Evolutionary conservation across 169 alveolate species (phyloP).

Genomic region (Cryptosporidium viatorum): DNA sequence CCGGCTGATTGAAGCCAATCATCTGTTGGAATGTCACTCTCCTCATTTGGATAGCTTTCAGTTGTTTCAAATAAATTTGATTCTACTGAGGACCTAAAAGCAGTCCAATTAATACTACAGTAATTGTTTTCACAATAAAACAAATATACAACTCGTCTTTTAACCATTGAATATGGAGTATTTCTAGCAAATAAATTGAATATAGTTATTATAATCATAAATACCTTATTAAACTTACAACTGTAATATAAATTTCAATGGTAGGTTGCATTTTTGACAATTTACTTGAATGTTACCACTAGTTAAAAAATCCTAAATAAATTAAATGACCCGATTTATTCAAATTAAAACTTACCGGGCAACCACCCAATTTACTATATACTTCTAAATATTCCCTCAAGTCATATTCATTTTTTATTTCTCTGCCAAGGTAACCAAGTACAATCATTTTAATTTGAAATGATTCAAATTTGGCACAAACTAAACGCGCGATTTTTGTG

Average conservation of each 20-base stretch:
- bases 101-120: slow-evolving; percentile 23
- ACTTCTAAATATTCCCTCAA: neutral
- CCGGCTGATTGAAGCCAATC: slow-evolving; percentile 64
- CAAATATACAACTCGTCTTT: slow-evolving; percentile 28
- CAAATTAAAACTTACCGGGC: slow-evolving; percentile 39
- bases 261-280: slow-evolving; percentile 20
- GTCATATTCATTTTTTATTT: neutral
- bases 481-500: slow-evolving; percentile 15
- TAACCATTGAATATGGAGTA: slow-evolving; percentile 33
- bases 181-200: neutral
- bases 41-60: neutral
- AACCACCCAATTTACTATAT: slow-evolving; percentile 55
- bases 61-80: neutral
- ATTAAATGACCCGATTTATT: neutral
- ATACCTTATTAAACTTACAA: slow-evolving; percentile 23
- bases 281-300: neutral
- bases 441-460: slow-evolving; percentile 1
- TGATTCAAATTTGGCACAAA: neutral
- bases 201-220: neutral
- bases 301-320: slow-evolving; percentile 20
- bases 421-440: slow-evolving; percentile 34
- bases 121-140: slow-evolving; percentile 10
- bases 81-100: slow-evolving; percentile 13
- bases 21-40: neutral
- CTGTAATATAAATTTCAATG: slow-evolving; percentile 36